Percentiles rank a stretch among this genome's conserved stretches.
These are phyloP conservation scores for Rauvolfia tetraphylla DNA, from an alignment of 257 asterid genomes.

Conservation along the genomic window DNA sequence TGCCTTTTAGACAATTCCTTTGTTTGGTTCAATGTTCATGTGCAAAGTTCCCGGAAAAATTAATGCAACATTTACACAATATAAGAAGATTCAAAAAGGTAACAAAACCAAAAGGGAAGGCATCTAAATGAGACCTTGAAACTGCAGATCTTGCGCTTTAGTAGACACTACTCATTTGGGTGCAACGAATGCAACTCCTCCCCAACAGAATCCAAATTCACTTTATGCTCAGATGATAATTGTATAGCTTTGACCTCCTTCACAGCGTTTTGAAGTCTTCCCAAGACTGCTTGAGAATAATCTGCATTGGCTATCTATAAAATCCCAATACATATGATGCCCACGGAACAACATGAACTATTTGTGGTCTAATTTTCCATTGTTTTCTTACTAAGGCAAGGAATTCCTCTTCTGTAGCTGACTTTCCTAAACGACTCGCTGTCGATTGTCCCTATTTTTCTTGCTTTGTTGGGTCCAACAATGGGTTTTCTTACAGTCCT, in stretches of 20 bases:
- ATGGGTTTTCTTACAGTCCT: no score
- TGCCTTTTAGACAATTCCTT: no score
- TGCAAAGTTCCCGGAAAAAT: no score
- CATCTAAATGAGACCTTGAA: constrained; percentile 82
- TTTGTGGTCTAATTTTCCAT: no score
- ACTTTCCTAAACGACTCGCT: no score
- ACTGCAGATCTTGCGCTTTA: no score
- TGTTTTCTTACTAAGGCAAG: no score
- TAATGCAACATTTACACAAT: background rate
- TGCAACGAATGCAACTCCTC: constrained; percentile 61
- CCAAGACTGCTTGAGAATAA: constrained; percentile 74
- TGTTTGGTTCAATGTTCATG: no score
- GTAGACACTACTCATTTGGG: no score
- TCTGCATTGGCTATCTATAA: constrained; percentile 79
- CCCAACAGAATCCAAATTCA: constrained; percentile 56
- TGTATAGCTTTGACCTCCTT: constrained; percentile 65
- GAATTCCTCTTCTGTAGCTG: no score
- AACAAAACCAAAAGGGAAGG: background rate
- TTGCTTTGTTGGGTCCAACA: no score
- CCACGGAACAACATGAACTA: constrained; percentile 70
- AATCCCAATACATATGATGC: constrained; percentile 55
- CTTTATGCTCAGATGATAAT: constrained; percentile 74
- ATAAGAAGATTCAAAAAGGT: background rate
- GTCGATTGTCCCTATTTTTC: no score
- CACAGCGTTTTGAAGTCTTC: constrained; percentile 35